These are phyloP conservation scores for Pichia sp. DNA, from an alignment of 1,139 yeast genomes.

Conservation along the genomic window DNA sequence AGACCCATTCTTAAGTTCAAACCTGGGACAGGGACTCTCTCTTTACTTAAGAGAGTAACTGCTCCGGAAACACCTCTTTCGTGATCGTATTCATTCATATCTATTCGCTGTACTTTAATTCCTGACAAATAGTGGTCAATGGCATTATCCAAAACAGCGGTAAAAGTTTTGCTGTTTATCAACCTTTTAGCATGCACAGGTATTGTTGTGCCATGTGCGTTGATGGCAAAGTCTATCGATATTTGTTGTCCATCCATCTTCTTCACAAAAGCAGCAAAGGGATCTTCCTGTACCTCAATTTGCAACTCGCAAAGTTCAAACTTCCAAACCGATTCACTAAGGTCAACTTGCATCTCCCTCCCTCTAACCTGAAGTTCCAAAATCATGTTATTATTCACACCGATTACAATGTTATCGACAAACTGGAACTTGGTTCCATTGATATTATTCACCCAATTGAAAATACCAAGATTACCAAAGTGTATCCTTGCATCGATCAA, in stretches of 20 bases:
- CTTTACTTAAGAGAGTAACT: not conserved
- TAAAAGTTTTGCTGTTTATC: not conserved
- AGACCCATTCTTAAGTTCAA: not conserved
- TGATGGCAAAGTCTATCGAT: not conserved
- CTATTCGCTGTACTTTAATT: not conserved
- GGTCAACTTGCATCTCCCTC: not conserved
- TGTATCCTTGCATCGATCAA: not conserved
- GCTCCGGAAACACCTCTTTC: slow-evolving; percentile 1
- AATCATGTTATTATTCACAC: not conserved
- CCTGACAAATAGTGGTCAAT: not conserved
- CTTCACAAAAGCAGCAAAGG: not conserved
- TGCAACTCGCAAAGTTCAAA: not conserved
- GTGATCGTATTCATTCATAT: slow-evolving; percentile 2
- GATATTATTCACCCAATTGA: slow-evolving; percentile 3
- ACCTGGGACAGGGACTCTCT: not conserved
- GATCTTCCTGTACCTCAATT: not conserved
- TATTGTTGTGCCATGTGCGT: not conserved
- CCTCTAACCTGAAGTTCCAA: not conserved
- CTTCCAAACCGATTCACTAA: not conserved
- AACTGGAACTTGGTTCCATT: slow-evolving; percentile 5
- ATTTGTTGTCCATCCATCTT: not conserved
- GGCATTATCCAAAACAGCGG: not conserved
- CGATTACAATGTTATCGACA: slow-evolving; percentile 1
- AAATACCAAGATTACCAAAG: slow-evolving; percentile 1
- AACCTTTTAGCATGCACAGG: not conserved